phyloP scores from a whole-genome alignment of 306 rosid genomes.

The Fagus sylvatica region DNA sequence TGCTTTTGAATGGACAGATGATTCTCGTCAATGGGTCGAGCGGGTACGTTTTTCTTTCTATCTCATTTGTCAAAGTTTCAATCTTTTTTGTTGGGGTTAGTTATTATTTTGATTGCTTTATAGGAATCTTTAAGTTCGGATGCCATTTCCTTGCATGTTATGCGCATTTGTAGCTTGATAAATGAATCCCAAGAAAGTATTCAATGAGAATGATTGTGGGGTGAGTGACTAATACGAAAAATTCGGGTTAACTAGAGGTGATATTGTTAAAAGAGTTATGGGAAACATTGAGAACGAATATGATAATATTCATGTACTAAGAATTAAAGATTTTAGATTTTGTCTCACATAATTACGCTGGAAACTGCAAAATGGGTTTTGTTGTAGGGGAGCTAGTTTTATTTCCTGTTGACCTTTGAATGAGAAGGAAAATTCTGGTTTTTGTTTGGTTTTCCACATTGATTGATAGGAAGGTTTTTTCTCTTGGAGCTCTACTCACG shows the following conservation, averaged over 20 bases:
- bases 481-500: neutral
- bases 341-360: neutral
- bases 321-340: neutral
- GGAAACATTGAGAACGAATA: too few relatives aligned
- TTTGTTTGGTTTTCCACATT: too few relatives aligned
- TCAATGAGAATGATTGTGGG: too few relatives aligned
- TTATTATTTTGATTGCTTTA: neutral
- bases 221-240: too few relatives aligned
- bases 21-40: slow-evolving; percentile 70
- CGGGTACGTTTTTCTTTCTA: slow-evolving; percentile 35
- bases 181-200: too few relatives aligned
- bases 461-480: neutral
- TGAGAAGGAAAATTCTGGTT: too few relatives aligned
- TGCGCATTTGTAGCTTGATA: too few relatives aligned
- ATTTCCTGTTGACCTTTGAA: neutral
- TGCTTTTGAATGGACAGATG: slow-evolving; percentile 67
- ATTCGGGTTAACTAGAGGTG: too few relatives aligned
- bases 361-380: neutral
- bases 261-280: too few relatives aligned
- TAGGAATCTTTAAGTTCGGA: too few relatives aligned
- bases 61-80: neutral
- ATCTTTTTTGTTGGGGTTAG: neutral
- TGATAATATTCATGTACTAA: neutral
- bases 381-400: neutral
- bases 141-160: too few relatives aligned